These are phyloP conservation scores for Epichloe hybrida DNA, from an alignment of 2,329 filamentous ascomycete genomes.

Conservation along the genomic window DNA sequence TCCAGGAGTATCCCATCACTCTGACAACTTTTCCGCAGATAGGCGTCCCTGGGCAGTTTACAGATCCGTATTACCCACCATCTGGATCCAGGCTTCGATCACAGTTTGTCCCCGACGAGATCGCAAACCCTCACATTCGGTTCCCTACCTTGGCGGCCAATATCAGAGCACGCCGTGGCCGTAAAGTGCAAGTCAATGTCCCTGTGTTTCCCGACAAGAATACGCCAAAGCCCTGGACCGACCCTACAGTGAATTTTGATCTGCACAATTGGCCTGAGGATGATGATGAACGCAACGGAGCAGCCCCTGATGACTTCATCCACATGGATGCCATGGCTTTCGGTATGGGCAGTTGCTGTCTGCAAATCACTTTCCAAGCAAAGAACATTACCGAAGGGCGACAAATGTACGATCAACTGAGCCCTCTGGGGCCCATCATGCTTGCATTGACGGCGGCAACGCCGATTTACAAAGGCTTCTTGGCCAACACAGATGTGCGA, in stretches of 20 bases:
- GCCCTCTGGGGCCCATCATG: constrained; percentile 82
- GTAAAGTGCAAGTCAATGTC: constrained; percentile 93
- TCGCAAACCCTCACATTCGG: constrained; percentile 89
- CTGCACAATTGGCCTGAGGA: constrained; percentile 91
- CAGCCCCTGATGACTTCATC: constrained; percentile 80
- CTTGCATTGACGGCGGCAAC: constrained; percentile 89
- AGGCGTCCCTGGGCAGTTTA: constrained; percentile 71
- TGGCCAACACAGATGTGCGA: constrained; percentile 88
- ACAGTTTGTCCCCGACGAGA: constrained; percentile 92
- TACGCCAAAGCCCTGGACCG: constrained; percentile 76
- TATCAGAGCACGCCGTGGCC: constrained; percentile 74
- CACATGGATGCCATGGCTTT: constrained; percentile 99
- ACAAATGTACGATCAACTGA: constrained; percentile 89
- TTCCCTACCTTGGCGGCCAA: constrained; percentile 95
- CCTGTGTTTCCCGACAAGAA: constrained; percentile 82
- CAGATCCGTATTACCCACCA: constrained; percentile 71
- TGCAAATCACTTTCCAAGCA: constrained; percentile 97
- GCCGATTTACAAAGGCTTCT: constrained; percentile 92
- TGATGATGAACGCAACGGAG: constrained; percentile 80
- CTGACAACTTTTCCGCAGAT: constrained; percentile 91
- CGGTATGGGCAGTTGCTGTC: constrained; percentile 95
- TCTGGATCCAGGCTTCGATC: constrained; percentile 78
- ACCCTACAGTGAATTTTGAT: constrained; percentile 87
- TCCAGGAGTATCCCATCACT: constrained; percentile 81
- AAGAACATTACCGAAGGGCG: constrained; percentile 94